phyloP scores from a whole-genome alignment of 2,329 filamentous ascomycete genomes.

The Nigrospora osmanthi region DNA sequence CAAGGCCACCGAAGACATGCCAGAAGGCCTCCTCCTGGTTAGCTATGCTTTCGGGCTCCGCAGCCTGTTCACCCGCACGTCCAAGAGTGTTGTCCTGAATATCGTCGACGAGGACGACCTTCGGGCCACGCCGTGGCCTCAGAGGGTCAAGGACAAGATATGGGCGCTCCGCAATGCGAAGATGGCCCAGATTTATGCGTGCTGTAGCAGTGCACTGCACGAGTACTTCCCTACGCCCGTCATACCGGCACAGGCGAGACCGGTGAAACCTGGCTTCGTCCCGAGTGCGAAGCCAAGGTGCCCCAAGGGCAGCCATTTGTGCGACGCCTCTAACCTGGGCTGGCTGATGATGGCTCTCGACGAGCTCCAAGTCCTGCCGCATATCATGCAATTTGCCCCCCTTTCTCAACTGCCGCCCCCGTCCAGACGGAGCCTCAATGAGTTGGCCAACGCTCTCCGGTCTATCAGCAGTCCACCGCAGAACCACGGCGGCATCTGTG shows the following conservation, averaged over 20 bases:
- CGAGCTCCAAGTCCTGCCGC: slow-evolving; percentile 35
- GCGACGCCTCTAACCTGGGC: slow-evolving; percentile 44
- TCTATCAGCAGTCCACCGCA: slow-evolving; percentile 35
- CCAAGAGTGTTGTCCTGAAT: slow-evolving; percentile 40
- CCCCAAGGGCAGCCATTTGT: slow-evolving; percentile 39
- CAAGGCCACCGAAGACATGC: slow-evolving; percentile 36
- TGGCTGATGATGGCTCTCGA: slow-evolving; percentile 45
- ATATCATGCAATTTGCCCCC: slow-evolving; percentile 25
- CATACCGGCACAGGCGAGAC: not conserved
- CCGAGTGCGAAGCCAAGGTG: slow-evolving; percentile 30
- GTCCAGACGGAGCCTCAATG: slow-evolving; percentile 31
- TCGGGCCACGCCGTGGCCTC: slow-evolving; percentile 36
- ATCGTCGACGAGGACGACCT: slow-evolving; percentile 34
- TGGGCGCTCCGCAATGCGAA: slow-evolving; percentile 40
- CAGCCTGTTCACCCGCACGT: slow-evolving; percentile 39
- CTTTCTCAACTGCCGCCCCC: slow-evolving; percentile 13
- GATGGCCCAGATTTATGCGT: slow-evolving; percentile 39
- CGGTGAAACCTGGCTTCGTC: too few relatives aligned
- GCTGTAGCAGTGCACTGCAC: slow-evolving; percentile 32
- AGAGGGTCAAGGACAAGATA: slow-evolving; percentile 37
- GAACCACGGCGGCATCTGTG: slow-evolving; percentile 35
- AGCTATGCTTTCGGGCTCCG: slow-evolving; percentile 44
- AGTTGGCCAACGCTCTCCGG: slow-evolving; percentile 35
- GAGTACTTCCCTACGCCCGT: slow-evolving; percentile 32
- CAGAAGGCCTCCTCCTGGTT: slow-evolving; percentile 41